Evolutionary conservation across 345 rosid genomes (phyloP), one percentile per base, ranked within the genome.

Genomic region (Pelargonium nanum): DNA sequence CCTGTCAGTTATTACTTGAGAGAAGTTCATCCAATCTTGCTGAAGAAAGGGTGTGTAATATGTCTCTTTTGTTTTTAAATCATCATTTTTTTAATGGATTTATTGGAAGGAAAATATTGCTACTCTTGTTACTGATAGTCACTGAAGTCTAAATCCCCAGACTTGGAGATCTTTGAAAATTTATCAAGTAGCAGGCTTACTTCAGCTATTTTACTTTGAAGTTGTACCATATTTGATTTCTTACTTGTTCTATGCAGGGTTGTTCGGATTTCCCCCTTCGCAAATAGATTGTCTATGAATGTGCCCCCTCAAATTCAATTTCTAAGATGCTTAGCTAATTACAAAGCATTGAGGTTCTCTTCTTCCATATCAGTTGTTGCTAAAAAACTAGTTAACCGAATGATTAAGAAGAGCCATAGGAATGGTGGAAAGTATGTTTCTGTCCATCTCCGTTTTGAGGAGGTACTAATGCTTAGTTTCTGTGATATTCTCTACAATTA

Each of bases 241-340:
- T 55, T 56, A 26, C 34, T 56, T 45, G 21, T 72, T 60, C 50
- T 19, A 64, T 77, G 75, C 82, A 92, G 98, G 81, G 93, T 87
- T 66, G 72, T 92, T 59, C 88, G 86, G 50, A 76, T 92, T 25
- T 74, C 89, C n/a, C 95, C 98, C 2, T 92, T 92, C 65, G 96
- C 98, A 50, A 89, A 92, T 77, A 81, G 98, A 82, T 72, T 92
- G 81, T 85, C 96, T n/a, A 92, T 92, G 98, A 80, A 80, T 73
- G 88, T 87, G 55, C 96, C 96, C 1, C 76, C 91, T 26, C 86
- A 83, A 66, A 82, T 89, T 70, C 98, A 92, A 70, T 74, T 81
- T 56, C 74, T 89, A 55, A 85, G 98, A 67, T 92, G 98, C 85
- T 71, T 87, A 56, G 78, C 96, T 48, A 92, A 92, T 76, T 89